phyloP scores from a whole-genome alignment of 2,329 filamentous ascomycete genomes.

The Nectriaceae sp. region DNA sequence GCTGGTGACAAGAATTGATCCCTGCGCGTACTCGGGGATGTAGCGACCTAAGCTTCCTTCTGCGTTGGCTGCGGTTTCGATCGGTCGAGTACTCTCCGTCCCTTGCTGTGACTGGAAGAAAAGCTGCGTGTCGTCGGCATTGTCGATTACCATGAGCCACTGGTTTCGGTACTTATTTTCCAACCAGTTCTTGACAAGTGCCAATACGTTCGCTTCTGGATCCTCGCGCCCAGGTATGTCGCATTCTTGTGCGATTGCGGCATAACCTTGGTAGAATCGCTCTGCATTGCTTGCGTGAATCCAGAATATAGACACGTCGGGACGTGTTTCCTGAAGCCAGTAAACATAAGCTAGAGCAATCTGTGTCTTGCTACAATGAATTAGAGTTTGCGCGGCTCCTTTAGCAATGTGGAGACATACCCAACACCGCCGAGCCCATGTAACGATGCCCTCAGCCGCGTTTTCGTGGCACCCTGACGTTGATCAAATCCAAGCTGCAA shows the following conservation, averaged over 20 bases:
- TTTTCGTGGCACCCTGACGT: not conserved
- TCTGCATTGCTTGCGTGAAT: conserved; percentile 6
- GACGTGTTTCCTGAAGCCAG: conserved; percentile 2
- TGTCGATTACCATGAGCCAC: conserved; percentile 29
- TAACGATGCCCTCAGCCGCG: conserved; percentile 5
- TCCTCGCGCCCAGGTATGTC: not conserved
- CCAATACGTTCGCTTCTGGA: not conserved
- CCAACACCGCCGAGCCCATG: conserved; percentile 9
- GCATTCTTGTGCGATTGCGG: not conserved
- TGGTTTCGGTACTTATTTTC: conserved; percentile 15
- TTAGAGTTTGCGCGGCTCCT: not conserved
- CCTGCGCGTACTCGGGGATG: conserved; percentile 31
- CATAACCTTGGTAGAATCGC: conserved; percentile 7
- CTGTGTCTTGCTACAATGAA: conserved; percentile 12
- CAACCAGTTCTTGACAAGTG: conserved; percentile 4
- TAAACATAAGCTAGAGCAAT: conserved; percentile 11
- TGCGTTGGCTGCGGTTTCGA: conserved; percentile 18
- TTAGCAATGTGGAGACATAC: not conserved
- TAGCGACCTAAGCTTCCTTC: not conserved
- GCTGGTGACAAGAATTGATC: conserved; percentile 37
- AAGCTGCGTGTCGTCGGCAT: conserved; percentile 21
- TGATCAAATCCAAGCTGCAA: conserved; percentile 5
- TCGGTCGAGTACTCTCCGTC: not conserved
- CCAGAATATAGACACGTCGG: conserved; percentile 12
- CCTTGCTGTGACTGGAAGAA: conserved; percentile 1